These are phyloP conservation scores for Sporothrix euskadiensis DNA, from an alignment of 2,329 filamentous ascomycete species.

Conservation along the genomic window DNA sequence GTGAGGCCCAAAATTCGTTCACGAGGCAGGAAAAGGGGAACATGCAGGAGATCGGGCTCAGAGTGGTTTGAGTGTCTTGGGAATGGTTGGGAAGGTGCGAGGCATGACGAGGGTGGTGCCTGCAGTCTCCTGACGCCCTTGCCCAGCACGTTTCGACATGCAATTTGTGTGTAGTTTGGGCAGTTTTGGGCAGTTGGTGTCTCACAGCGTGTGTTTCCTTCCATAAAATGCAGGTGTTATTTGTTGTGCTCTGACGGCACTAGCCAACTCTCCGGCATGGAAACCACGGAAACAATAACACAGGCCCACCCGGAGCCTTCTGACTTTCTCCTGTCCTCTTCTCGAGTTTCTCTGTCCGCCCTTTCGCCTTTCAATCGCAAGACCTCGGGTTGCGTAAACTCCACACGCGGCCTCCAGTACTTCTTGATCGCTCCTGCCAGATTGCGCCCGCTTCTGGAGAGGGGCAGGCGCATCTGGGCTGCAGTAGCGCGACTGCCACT, in stretches of 20 bases:
- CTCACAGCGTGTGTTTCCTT: neutral
- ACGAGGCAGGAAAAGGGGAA: conserved; percentile 1
- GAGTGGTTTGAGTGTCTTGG: conserved; percentile 1
- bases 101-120: conserved; percentile 11
- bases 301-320: conserved; percentile 19
- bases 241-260: conserved; percentile 21
- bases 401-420: conserved; percentile 8
- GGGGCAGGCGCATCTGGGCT: conserved; percentile 19
- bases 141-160: neutral
- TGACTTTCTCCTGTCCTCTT: neutral
- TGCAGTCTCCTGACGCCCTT: conserved; percentile 22
- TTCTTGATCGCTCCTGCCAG: conserved; percentile 5
- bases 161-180: conserved; percentile 2
- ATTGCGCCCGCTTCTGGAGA: neutral
- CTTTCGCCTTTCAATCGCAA: neutral
- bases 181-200: neutral
- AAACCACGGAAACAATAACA: conserved; percentile 31
- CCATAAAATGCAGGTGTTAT: conserved; percentile 19
- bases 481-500: conserved; percentile 16
- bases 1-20: conserved; percentile 4
- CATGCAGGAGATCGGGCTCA: conserved; percentile 6
- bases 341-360: neutral
- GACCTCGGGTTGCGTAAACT: conserved; percentile 1
- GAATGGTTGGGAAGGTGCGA: conserved; percentile 16
- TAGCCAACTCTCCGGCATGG: conserved; percentile 23